phyloP scores from a whole-genome alignment of 768 basidiomycete genomes.

The Amanita inopinata region DNA sequence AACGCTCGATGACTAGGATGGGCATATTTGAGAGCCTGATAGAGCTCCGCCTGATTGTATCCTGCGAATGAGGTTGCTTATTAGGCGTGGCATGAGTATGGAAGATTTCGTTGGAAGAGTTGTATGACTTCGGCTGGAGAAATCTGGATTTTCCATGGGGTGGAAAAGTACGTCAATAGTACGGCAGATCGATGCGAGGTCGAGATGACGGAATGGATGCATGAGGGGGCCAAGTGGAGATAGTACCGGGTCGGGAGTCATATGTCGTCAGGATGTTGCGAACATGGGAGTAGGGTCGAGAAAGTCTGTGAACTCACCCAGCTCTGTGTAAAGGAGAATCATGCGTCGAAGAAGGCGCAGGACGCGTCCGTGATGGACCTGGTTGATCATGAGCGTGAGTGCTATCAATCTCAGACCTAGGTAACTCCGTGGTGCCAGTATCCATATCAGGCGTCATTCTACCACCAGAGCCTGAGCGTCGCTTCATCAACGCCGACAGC shows the following conservation, averaged over 20 bases:
- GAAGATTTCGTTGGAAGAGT: slow-evolving; percentile 21
- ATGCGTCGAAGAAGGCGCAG: not conserved
- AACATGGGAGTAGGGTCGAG: slow-evolving; percentile 3
- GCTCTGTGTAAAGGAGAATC: slow-evolving; percentile 40
- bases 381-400: too few relatives aligned
- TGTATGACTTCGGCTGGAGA: slow-evolving; percentile 46
- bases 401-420: too few relatives aligned
- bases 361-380: not conserved
- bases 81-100: slow-evolving; percentile 10
- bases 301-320: slow-evolving; percentile 31
- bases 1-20: slow-evolving; percentile 1
- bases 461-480: too few relatives aligned
- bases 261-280: not conserved
- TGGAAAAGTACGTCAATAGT: slow-evolving; percentile 9
- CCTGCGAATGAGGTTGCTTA: slow-evolving; percentile 41
- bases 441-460: too few relatives aligned
- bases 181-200: not conserved
- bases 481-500: too few relatives aligned
- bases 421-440: too few relatives aligned
- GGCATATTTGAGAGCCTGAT: slow-evolving; percentile 54
- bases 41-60: slow-evolving; percentile 56
- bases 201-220: not conserved
- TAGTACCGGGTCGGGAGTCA: not conserved
- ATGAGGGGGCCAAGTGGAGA: not conserved
- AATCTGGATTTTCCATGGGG: slow-evolving; percentile 27